Base-by-base conservation (phyloP, 495 filamentous ascomycete species). In the Penicillium chermesinum region DNA sequence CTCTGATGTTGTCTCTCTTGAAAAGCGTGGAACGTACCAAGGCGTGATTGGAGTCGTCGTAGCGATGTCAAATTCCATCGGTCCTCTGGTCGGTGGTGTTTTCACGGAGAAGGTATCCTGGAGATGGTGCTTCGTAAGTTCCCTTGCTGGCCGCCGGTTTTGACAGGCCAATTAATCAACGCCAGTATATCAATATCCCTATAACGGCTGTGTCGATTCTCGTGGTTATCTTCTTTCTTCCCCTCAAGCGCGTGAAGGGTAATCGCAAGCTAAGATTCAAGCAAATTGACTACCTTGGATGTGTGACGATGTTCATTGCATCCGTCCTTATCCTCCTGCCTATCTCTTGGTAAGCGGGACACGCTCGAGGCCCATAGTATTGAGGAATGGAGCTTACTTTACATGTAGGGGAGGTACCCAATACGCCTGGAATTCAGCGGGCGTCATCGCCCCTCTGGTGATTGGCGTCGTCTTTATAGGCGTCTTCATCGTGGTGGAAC, bases 51-150 rank as follows among this genome's bases (percentile, higher is more conserved):
- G 74, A 0, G 63, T 64, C 2, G 49, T 72, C 1, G 69, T 65
- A 45, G 73, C 70, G 2, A 55, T 79, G 12, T 70, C 72, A 1
- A 63, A 70, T 1, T 64, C 75, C n/a, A 35, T 54, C 2, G 67
- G 65, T 4, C 63, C 64, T 17, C 41, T 66, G 5, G 25, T 68
- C 12, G 59, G 63, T 17, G 62, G 63, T 6, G 57, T 65, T 7
- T 70, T 82, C 27, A 81, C 77, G 0, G 64, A 74, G 32, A 65
- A 69, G 20, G 70, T 64, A 2, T 56, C 57, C 2, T 72, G 66
- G 70, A 35, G 70, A 44, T 74, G 69, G 69, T 72, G 68, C 41
- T 82, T 81, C 20, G 35, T 44, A 21, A 22, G 41, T 34, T 15
- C 2, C 7, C 16, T n/a, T n/a, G n/a, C 12, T 18, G 7, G 30